Evolutionary conservation across 352 stramenopile species (phyloP), one percentile per base, ranked within the genome.

Genomic region (Pseudoperonospora humuli): DNA sequence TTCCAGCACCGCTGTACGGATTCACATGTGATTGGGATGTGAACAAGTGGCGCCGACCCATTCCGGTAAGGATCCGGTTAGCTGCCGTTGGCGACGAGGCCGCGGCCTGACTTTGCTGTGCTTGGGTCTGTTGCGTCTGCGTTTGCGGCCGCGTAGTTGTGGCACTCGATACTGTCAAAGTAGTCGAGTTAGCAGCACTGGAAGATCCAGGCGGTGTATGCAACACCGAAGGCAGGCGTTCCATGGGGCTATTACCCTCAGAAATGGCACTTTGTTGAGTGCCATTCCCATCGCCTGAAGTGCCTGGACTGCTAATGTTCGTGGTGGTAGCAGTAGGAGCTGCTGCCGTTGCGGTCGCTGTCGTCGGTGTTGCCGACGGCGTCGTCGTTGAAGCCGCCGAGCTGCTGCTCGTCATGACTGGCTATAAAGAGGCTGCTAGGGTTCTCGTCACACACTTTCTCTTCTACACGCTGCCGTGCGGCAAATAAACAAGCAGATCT

Each of bases 211-310:
- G 17, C 3, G 59, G 54, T 3, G 54, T 40, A 1, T 52, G 62
- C 42, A 75, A 23, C 39, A 80, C 64, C 3, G 63, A 27, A 15
- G 65, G 68, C 6, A 76, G 50, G 4, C 65, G 66, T 0, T 50
- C 51, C 49, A 74, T 45, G n/a, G 65, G 70, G 33, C 64, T 74
- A 23, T 21, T 63, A 18, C 37, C 34, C 35, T 63, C 53, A 20
- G 40, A 58, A 15, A 40, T 52, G 32, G 38, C 42, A 37, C 41
- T 60, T 20, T 42, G 54, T 28, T 54, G 45, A 3, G 33, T 14
- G 11, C n/a, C 20, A 0, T 19, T 45, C 3, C 15, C 26, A 15
- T 48, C 50, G n/a, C 19, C 19, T 2, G 41, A 44, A 14, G 21
- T 51, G 24, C 38, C 26, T 1, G 24, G 29, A 39, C 43, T 57